Conservation (phyloP, 306 rosid genomes). For the cucumber (Cucumis sativus) region DNA sequence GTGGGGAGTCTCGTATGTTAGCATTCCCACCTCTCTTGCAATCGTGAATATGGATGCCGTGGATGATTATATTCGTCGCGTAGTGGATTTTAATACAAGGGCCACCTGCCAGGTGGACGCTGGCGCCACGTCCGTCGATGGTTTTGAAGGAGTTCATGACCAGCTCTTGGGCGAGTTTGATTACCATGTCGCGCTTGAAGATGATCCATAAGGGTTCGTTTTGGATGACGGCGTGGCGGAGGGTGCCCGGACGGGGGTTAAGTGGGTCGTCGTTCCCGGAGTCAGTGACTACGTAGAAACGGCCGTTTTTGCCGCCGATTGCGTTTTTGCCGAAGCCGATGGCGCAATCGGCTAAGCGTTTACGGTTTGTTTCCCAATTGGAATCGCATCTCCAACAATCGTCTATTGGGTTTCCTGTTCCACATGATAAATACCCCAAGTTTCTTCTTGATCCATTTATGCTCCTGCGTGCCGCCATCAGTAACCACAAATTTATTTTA, state of each 20-base stretch:
- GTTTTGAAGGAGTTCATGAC: conserved; percentile 84
- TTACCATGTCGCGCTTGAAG: conserved; percentile 81
- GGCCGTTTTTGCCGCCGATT: conserved; percentile 60
- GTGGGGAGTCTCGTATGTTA: conserved; percentile 55
- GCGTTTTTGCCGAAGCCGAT: conserved; percentile 83
- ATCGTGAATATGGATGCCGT: conserved; percentile 70
- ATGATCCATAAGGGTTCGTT: conserved; percentile 81
- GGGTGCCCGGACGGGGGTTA: conserved; percentile 61
- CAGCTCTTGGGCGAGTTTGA: conserved; percentile 40
- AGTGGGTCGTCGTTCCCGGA: conserved; percentile 53
- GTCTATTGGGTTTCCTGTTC: conserved; percentile 79
- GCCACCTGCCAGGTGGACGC: conserved; percentile 74
- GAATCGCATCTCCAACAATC: conserved; percentile 85
- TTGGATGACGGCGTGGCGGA: conserved; percentile 65
- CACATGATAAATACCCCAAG: conserved; percentile 56
- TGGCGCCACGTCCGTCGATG: conserved; percentile 78
- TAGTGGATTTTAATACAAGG: conserved; percentile 70
- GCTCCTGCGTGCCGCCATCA: conserved; percentile 24
- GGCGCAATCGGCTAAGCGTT: conserved; percentile 73
- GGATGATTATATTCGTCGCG: conserved; percentile 59
- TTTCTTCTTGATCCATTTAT: conserved; percentile 67
- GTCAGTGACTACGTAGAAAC: conserved; percentile 49
- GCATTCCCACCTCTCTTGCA: conserved; percentile 59
- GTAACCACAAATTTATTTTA: too few relatives aligned
- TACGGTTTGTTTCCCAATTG: conserved; percentile 61